Conservation (phyloP, 495 filamentous ascomycete species). For the Amniculicola lignicola region DNA sequence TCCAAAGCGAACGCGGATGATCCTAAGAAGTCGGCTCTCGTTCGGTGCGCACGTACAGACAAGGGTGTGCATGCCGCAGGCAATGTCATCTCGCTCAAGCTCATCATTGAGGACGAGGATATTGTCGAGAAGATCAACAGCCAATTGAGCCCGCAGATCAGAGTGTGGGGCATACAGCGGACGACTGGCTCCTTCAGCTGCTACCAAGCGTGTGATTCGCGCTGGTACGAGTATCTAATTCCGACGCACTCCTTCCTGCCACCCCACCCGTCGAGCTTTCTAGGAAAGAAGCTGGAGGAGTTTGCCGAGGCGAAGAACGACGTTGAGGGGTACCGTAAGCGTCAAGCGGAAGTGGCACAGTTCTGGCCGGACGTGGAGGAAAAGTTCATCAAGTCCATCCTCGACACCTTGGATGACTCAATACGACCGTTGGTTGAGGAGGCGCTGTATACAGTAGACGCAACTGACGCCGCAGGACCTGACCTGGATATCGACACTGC, state of each 20-base stretch:
- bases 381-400: slow-evolving; percentile 68
- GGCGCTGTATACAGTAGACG: slow-evolving; percentile 44
- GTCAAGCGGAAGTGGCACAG: slow-evolving; percentile 70
- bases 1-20: slow-evolving; percentile 95
- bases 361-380: slow-evolving; percentile 82
- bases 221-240: slow-evolving; percentile 95
- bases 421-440: slow-evolving; percentile 44
- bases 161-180: slow-evolving; percentile 85
- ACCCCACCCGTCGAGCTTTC: slow-evolving; percentile 79
- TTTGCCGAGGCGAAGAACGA: slow-evolving; percentile 68
- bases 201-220: slow-evolving; percentile 88
- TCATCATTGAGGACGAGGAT: slow-evolving; percentile 88
- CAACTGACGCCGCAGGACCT: slow-evolving; percentile 29
- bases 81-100: slow-evolving; percentile 90
- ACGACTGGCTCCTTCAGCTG: slow-evolving; percentile 84
- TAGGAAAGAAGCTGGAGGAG: slow-evolving; percentile 74
- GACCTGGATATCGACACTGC: slow-evolving; percentile 24
- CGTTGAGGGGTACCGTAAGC: slow-evolving; percentile 59
- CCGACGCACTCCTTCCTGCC: slow-evolving; percentile 87
- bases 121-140: slow-evolving; percentile 88
- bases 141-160: slow-evolving; percentile 78
- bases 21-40: slow-evolving; percentile 91
- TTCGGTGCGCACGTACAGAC: slow-evolving; percentile 91
- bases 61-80: slow-evolving; percentile 98
- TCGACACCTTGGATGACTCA: slow-evolving; percentile 52